Evolutionary conservation across 192 early-diverging fungal genomes (phyloP).

Genomic region (Pecoramyces ruminantium): DNA sequence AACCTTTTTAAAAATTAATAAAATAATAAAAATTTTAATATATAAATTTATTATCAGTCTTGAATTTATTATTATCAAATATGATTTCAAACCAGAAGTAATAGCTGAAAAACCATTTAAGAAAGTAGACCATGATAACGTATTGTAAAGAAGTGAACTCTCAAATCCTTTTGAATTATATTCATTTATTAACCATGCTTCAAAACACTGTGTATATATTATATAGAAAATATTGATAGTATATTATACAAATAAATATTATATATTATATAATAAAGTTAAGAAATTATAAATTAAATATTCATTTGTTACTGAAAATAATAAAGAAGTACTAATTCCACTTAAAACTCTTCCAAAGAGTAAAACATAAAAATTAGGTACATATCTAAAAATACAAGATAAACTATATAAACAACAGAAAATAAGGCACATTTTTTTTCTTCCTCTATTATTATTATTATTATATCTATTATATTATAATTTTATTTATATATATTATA

Average conservation of each 20-base stretch:
- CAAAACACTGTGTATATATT: too few relatives aligned
- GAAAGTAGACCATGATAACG: not conserved
- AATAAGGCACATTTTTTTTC: constrained; percentile 11
- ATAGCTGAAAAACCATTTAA: not conserved
- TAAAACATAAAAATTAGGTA: constrained; percentile 10
- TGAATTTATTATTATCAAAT: too few relatives aligned
- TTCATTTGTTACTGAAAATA: constrained; percentile 10
- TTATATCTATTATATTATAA: too few relatives aligned
- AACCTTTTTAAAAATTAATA: too few relatives aligned
- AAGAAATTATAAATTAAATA: too few relatives aligned
- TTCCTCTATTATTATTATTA: constrained; percentile 11
- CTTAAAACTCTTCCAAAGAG: constrained; percentile 22
- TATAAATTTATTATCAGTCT: too few relatives aligned
- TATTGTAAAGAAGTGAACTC: not conserved
- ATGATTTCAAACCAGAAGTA: not conserved
- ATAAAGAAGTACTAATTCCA: constrained; percentile 23
- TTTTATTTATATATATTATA: too few relatives aligned
- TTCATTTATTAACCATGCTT: constrained; percentile 29
- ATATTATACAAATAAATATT: too few relatives aligned
- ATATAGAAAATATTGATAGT: too few relatives aligned
- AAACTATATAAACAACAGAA: constrained; percentile 17
- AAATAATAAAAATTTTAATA: too few relatives aligned
- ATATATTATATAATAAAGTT: too few relatives aligned
- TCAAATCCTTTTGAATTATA: constrained; percentile 6
- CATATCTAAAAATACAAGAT: constrained; percentile 19